These are phyloP conservation scores for Solanum ossicruentum DNA, from an alignment of 257 asterid species.

Conservation along the genomic window DNA sequence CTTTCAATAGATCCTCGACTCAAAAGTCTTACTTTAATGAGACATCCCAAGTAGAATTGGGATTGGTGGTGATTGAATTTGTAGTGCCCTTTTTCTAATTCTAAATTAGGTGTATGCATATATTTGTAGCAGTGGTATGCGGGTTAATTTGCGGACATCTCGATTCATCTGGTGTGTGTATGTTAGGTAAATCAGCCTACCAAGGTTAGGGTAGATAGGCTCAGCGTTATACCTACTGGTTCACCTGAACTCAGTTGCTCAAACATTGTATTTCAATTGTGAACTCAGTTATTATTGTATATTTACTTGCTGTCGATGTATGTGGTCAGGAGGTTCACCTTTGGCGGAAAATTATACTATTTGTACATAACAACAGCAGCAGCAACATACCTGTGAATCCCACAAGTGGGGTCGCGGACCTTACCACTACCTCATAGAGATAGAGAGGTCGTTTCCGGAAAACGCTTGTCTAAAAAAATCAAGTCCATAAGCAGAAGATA, in stretches of 20 bases:
- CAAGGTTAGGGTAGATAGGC: background rate
- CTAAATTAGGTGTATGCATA: background rate
- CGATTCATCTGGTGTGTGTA: background rate
- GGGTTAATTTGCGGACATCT: background rate
- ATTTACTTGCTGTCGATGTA: background rate
- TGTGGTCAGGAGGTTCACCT: too few relatives aligned
- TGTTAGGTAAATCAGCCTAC: background rate
- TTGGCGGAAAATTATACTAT: too few relatives aligned
- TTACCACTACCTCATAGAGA: too few relatives aligned
- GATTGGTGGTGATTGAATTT: background rate
- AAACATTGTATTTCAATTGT: background rate
- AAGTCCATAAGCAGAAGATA: too few relatives aligned
- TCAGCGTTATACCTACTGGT: background rate
- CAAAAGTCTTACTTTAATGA: too few relatives aligned
- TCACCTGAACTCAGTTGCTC: background rate
- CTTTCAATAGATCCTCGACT: accelerated
- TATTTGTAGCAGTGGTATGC: background rate
- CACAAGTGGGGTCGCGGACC: too few relatives aligned
- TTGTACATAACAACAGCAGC: too few relatives aligned
- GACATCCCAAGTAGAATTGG: background rate
- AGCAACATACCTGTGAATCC: too few relatives aligned
- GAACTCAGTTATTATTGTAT: background rate
- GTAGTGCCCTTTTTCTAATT: background rate
- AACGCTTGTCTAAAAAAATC: too few relatives aligned
- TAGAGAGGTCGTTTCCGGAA: too few relatives aligned